These are phyloP conservation scores for Pichia sp. DNA, from an alignment of 1,139 yeast genomes.

Conservation along the genomic window DNA sequence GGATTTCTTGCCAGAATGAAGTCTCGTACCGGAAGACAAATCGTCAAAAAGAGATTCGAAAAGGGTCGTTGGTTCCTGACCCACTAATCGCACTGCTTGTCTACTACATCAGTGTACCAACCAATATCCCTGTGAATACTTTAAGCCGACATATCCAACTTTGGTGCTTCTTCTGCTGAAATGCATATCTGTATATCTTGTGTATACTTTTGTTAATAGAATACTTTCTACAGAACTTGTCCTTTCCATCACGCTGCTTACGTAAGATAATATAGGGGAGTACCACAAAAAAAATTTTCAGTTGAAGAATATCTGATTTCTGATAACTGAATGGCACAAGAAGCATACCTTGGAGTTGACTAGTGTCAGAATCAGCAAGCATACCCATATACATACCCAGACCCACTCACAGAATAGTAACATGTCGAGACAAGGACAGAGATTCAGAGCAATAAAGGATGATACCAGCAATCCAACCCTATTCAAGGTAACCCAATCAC, in stretches of 20 bases:
- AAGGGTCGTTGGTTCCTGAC: constrained; percentile 95
- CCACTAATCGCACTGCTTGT: constrained; percentile 41
- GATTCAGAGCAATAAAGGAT: constrained; percentile 16
- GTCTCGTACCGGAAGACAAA: constrained; percentile 72
- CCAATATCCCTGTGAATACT: not conserved
- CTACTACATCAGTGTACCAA: not conserved
- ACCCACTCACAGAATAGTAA: too few species aligned
- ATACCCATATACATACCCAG: too few species aligned
- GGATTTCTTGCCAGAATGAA: constrained; percentile 90
- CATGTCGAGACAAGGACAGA: constrained; percentile 17
- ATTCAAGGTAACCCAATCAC: constrained; percentile 16
- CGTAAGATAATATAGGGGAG: not conserved
- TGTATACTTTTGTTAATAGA: not conserved
- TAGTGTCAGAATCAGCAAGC: too few species aligned
- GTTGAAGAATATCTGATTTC: too few species aligned
- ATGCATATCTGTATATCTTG: not conserved
- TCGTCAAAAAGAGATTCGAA: constrained; percentile 70
- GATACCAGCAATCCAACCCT: constrained; percentile 17
- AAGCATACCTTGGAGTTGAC: too few species aligned
- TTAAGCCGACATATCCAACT: not conserved
- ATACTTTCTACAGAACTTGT: not conserved
- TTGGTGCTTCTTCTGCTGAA: not conserved
- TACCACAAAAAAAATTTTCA: too few species aligned
- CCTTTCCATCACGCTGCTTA: not conserved
- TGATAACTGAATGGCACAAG: too few species aligned